Percentiles rank a stretch among this genome's conserved stretches.
Evolutionary conservation across 208 protist species (phyloP).

Genomic region (Acanthamoeba healyi): DNA sequence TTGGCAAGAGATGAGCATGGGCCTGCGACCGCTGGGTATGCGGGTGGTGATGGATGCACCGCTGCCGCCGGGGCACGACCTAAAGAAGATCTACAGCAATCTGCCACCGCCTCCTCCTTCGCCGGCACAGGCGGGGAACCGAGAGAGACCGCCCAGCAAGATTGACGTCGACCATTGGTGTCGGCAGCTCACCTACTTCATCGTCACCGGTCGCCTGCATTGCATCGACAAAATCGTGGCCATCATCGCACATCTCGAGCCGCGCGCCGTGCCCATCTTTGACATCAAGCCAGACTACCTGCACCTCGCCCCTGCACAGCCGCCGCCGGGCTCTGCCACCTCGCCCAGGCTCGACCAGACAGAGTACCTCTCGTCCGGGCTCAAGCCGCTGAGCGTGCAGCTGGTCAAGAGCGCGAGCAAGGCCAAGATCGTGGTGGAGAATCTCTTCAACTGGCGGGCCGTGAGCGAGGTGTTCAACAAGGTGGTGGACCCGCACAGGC

Average conservation of each 20-base stretch:
- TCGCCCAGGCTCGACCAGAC: not conserved
- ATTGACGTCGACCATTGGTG: not conserved
- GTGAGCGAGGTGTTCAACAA: slow-evolving; percentile 31
- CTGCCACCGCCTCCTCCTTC: not conserved
- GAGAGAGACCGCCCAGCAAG: not conserved
- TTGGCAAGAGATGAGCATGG: not conserved
- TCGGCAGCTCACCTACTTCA: not conserved
- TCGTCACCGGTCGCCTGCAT: slow-evolving; percentile 1
- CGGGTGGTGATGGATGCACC: slow-evolving; percentile 1
- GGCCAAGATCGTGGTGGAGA: slow-evolving; percentile 18
- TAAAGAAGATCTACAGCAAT: not conserved
- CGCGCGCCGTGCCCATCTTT: not conserved
- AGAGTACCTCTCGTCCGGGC: not conserved
- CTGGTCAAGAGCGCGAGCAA: slow-evolving; percentile 6
- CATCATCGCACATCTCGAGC: slow-evolving; percentile 18
- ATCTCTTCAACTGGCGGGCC: slow-evolving; percentile 2
- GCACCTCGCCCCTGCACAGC: not conserved
- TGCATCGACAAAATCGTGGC: slow-evolving; percentile 5
- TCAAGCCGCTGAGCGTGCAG: slow-evolving; percentile 31
- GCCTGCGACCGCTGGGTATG: not conserved
- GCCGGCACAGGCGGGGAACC: not conserved
- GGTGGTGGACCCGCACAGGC: slow-evolving; percentile 22
- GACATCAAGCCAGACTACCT: not conserved
- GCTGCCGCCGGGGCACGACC: not conserved
- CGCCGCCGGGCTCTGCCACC: not conserved